phyloP scores from a whole-genome alignment of 2,329 filamentous ascomycete species.

The Aspergillus thermomutatus region DNA sequence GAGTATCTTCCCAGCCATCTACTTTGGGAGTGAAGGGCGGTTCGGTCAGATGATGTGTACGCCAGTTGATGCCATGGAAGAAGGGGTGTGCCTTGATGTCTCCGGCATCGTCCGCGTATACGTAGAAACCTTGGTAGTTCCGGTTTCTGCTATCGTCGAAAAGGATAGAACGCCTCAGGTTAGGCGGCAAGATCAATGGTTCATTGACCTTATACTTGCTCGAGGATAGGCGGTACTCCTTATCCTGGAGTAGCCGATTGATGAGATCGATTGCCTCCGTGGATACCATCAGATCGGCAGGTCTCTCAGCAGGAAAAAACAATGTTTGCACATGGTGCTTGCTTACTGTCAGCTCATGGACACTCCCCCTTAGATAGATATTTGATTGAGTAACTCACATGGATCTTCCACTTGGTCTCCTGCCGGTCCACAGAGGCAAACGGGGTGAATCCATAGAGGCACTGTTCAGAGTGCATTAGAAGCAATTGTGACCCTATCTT shows the following conservation, averaged over 20 bases:
- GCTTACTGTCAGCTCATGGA: slow-evolving; percentile 14
- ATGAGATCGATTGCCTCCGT: slow-evolving; percentile 75
- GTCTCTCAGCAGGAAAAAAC: slow-evolving; percentile 60
- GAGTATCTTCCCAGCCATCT: slow-evolving; percentile 66
- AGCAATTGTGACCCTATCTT: not conserved
- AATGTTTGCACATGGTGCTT: slow-evolving; percentile 70
- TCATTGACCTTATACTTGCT: slow-evolving; percentile 70
- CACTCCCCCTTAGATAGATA: not conserved
- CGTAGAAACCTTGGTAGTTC: slow-evolving; percentile 56
- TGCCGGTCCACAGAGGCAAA: slow-evolving; percentile 80
- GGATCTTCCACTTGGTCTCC: slow-evolving; percentile 80
- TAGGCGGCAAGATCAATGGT: slow-evolving; percentile 29
- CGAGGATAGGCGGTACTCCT: slow-evolving; percentile 72
- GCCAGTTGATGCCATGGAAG: slow-evolving; percentile 78
- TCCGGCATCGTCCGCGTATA: slow-evolving; percentile 78
- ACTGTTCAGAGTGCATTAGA: slow-evolving; percentile 44
- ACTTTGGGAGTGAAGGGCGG: slow-evolving; percentile 82
- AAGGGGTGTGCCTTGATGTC: slow-evolving; percentile 89
- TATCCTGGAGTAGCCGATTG: slow-evolving; percentile 66
- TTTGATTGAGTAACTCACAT: slow-evolving; percentile 62
- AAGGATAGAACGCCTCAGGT: slow-evolving; percentile 29
- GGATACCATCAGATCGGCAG: slow-evolving; percentile 58
- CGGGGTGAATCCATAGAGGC: slow-evolving; percentile 85
- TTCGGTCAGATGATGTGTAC: slow-evolving; percentile 63
- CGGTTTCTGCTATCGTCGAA: slow-evolving; percentile 30